Percentiles rank a stretch among this genome's conserved stretches.
phyloP scores from a whole-genome alignment of 495 filamentous ascomycete genomes.

The Aspergillus diversus region DNA sequence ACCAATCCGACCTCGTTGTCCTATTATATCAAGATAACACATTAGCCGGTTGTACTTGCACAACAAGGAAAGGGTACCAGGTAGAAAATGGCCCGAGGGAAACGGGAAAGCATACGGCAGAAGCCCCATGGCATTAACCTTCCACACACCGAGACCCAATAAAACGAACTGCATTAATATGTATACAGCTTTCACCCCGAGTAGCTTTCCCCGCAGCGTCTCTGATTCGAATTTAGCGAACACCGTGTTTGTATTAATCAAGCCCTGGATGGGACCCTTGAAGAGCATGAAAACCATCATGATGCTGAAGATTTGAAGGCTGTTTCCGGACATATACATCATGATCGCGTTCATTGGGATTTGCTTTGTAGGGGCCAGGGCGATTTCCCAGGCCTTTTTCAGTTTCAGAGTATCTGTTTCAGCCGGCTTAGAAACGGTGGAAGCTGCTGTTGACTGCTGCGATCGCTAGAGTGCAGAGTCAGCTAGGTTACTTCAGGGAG shows the following conservation, averaged over 20 bases:
- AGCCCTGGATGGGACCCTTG: conserved; percentile 88
- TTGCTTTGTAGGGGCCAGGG: conserved; percentile 89
- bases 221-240: conserved; percentile 91
- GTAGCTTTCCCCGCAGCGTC: conserved; percentile 68
- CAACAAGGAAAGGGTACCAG: neutral
- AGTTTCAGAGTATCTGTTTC: conserved; percentile 94
- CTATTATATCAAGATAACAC: conserved; percentile 46
- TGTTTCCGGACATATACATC: conserved; percentile 99
- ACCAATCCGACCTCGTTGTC: conserved; percentile 92
- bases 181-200: conserved; percentile 83
- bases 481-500: conserved; percentile 19
- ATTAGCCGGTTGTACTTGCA: neutral
- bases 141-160: conserved; percentile 89
- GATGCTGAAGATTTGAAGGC: conserved; percentile 97
- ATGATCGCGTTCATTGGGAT: conserved; percentile 98
- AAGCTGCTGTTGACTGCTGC: conserved; percentile 31
- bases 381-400: conserved; percentile 99
- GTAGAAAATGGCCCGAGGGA: neutral
- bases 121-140: conserved; percentile 94
- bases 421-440: conserved; percentile 50
- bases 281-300: conserved; percentile 99
- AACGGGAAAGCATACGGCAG: conserved; percentile 70
- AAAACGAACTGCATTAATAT: conserved; percentile 83
- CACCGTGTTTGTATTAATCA: conserved; percentile 74
- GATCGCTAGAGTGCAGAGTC: conserved; percentile 37